These are phyloP conservation scores for Chaetomium sp. DNA, from an alignment of 2,329 filamentous ascomycete genomes.

Conservation along the genomic window DNA sequence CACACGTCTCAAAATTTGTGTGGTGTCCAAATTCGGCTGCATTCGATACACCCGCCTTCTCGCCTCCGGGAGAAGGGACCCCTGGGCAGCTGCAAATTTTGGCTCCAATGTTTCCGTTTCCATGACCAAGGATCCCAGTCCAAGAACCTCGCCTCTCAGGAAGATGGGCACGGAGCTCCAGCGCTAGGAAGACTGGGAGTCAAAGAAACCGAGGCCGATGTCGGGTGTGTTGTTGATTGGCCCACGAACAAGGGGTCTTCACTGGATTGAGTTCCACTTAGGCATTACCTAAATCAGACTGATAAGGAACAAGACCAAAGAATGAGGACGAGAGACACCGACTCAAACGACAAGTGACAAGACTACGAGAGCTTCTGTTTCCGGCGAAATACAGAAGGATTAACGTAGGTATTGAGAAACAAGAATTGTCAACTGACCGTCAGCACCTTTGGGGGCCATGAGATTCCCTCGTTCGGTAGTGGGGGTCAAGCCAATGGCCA, in stretches of 20 bases:
- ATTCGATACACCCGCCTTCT: constrained; percentile 13
- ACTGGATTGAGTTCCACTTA: not conserved
- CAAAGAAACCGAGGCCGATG: constrained; percentile 8
- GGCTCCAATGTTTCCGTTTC: not conserved
- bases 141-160: constrained; percentile 9
- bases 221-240: constrained; percentile 11
- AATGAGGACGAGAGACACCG: not conserved
- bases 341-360: not conserved
- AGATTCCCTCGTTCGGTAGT: constrained; percentile 3
- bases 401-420: constrained; percentile 5
- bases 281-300: constrained; percentile 23
- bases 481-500: constrained; percentile 12
- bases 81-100: constrained; percentile 14
- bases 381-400: not conserved
- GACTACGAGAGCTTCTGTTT: not conserved
- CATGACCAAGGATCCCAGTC: constrained; percentile 17
- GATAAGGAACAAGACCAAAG: constrained; percentile 18
- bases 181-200: constrained; percentile 7
- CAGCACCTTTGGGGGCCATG: not conserved
- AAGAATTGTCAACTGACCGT: not conserved
- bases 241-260: not conserved
- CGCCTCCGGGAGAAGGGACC: constrained; percentile 4
- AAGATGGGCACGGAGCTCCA: constrained; percentile 14
- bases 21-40: constrained; percentile 17
- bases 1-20: constrained; percentile 17